Evolutionary conservation across 192 early-diverging fungal genomes (phyloP).

Genomic region (Dimargaris cristalligena): DNA sequence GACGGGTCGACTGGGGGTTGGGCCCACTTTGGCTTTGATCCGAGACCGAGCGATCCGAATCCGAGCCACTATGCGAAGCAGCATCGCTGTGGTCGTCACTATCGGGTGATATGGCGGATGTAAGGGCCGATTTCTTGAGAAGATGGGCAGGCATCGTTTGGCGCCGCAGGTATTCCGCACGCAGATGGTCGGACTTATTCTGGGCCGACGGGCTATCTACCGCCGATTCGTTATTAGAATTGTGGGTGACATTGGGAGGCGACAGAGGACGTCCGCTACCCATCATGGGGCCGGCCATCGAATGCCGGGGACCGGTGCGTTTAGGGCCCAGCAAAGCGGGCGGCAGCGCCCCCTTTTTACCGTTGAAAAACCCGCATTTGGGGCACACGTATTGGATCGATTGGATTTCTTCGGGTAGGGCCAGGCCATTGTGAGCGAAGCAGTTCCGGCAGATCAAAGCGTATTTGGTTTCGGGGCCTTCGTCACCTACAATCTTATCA

Average conservation of each 20-base stretch:
- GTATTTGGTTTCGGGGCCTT: conserved; percentile 70
- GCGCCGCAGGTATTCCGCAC: background rate
- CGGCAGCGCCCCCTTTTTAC: background rate
- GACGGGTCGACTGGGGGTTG: too few species aligned
- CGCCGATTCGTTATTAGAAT: too few species aligned
- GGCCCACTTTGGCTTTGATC: too few species aligned
- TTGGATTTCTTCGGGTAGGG: conserved; percentile 61
- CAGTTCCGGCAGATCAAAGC: conserved; percentile 86
- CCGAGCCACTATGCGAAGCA: too few species aligned
- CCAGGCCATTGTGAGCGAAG: conserved; percentile 84
- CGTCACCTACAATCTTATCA: conserved; percentile 79
- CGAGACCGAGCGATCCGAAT: too few species aligned
- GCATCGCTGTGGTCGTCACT: too few species aligned
- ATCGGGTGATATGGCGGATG: too few species aligned
- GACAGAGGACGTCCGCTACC: background rate
- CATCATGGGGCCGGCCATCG: background rate
- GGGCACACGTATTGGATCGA: conserved; percentile 37
- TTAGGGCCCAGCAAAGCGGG: too few species aligned
- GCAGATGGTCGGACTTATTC: background rate
- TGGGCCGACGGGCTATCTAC: too few species aligned
- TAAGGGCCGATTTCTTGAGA: too few species aligned
- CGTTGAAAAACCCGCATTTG: conserved; percentile 29
- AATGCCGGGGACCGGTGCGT: background rate
- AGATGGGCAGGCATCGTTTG: background rate
- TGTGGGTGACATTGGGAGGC: too few species aligned